phyloP scores from a whole-genome alignment of 2,329 filamentous ascomycete genomes.

The Cercospora canescens region DNA sequence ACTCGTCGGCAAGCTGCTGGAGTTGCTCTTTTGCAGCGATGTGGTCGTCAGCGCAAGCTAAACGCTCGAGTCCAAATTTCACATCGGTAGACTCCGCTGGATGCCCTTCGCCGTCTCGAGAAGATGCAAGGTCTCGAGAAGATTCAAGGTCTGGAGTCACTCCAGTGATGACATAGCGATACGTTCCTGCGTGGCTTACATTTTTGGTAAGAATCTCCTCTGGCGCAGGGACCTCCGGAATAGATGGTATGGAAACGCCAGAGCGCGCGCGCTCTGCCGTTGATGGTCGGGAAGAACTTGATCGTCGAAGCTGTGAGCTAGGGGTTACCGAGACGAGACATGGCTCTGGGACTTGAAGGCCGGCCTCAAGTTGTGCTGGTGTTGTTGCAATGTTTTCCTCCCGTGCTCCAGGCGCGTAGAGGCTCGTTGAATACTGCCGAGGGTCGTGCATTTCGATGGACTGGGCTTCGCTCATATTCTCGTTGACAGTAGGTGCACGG shows the following conservation, averaged over 20 bases:
- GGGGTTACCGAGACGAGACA: background rate
- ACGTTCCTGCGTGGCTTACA: slow-evolving; percentile 8
- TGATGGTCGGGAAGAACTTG: background rate
- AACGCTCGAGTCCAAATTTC: slow-evolving; percentile 6
- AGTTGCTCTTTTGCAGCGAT: slow-evolving; percentile 30
- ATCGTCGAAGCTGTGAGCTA: background rate
- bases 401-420: slow-evolving; percentile 1
- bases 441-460: background rate
- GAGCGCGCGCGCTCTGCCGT: background rate
- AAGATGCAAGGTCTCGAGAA: background rate
- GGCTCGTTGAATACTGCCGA: slow-evolving; percentile 4
- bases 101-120: background rate
- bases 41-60: slow-evolving; percentile 12
- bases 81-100: background rate
- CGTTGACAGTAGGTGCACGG: background rate
- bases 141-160: background rate
- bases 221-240: slow-evolving; percentile 4
- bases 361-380: slow-evolving; percentile 8
- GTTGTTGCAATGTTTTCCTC: background rate
- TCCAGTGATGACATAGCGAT: background rate
- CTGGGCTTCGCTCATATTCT: background rate
- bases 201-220: slow-evolving; percentile 2
- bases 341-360: background rate
- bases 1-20: slow-evolving; percentile 16
- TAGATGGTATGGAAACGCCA: slow-evolving; percentile 11